Base-by-base conservation (phyloP, 2,329 filamentous ascomycete genomes). In the Pseudohalonectria lignicola region DNA sequence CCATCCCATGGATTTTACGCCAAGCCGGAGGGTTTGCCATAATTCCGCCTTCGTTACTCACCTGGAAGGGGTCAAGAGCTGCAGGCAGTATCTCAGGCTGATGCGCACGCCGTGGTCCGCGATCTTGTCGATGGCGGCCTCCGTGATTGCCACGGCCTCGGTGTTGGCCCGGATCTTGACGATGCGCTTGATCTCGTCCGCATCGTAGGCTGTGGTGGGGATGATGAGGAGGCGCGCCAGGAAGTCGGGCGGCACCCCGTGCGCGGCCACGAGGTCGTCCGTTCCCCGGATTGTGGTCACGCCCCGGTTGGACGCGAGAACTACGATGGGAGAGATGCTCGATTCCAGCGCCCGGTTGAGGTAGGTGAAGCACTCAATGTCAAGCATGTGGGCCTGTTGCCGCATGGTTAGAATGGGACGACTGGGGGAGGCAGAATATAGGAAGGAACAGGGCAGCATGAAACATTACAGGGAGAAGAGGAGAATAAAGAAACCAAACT, bases 301-400 rank as follows among this genome's bases (percentile, higher is more conserved):
- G 59, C 92, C 92, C 53, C 92, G 82, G 67, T 98, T 98, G 31
- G 92, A 96, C 42, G 92, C 92, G 43, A 98, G 80, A 48, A 98
- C 92, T 44, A 98, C 92, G 54, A 98, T 94, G 41, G 92, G 92
- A 2, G 90, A 90, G 54, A 98, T 93, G 48, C 80, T 76, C 40
- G 86, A 88, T 70, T 98, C 92, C 49, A 98, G 74, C n/a, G 92
- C 92, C 55, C 88, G 85, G 71, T 96, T 96, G 54, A 98, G 79
- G 64, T 95, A 98, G 49, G 92, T 96, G 66, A 96, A 98, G 69
- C 88, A 94, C 68, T 98, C 92, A 50, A 98, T 83, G 60, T 98
- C 92, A 51, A 98, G 86, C 92, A 98, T 98, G 68, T 98, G 90
- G 43, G 94, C 90, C 87, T 93, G 51, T 23, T 31, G 39, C 46